Percentiles rank a stretch among this genome's conserved stretches.
These are phyloP conservation scores for Starmerella gropengiesseri DNA, from an alignment of 805 yeast species.

Conservation along the genomic window DNA sequence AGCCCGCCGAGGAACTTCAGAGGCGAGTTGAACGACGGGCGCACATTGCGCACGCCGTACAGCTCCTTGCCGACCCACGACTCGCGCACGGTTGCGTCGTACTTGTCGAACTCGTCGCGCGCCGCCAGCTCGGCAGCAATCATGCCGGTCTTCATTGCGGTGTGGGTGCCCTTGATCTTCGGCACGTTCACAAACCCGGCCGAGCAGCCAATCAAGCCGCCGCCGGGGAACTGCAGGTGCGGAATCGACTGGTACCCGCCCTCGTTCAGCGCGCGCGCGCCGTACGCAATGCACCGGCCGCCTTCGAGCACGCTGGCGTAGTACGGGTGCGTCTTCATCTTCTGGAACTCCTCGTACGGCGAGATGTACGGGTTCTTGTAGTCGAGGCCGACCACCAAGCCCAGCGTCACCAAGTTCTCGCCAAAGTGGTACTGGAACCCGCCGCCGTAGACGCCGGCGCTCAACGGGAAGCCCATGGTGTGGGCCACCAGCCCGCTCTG, in stretches of 20 bases:
- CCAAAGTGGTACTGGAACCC: constrained; percentile 97
- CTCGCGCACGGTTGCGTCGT: constrained; percentile 51
- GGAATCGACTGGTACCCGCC: constrained; percentile 96
- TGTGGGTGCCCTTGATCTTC: constrained; percentile 93
- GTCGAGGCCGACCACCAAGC: constrained; percentile 90
- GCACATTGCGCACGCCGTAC: constrained; percentile 71
- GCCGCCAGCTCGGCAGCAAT: constrained; percentile 77
- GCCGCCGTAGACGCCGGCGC: constrained; percentile 75
- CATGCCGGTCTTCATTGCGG: constrained; percentile 93
- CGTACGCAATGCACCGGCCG: constrained; percentile 88
- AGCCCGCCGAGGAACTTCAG: constrained; percentile 77
- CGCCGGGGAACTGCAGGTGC: constrained; percentile 86
- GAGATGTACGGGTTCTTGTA: constrained; percentile 90
- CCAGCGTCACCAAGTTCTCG: constrained; percentile 80
- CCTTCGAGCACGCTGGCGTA: constrained; percentile 65
- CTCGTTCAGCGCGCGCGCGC: constrained; percentile 92
- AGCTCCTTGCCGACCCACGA: constrained; percentile 87
- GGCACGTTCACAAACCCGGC: constrained; percentile 98
- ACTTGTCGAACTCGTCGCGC: constrained; percentile 38
- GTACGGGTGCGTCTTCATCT: constrained; percentile 83
- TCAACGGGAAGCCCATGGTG: constrained; percentile 78
- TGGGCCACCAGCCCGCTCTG: constrained; percentile 74
- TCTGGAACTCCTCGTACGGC: constrained; percentile 92
- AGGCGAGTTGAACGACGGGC: constrained; percentile 77
- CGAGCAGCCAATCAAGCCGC: constrained; percentile 84